Base-by-base conservation (phyloP, 495 filamentous ascomycete genomes). In the Talaromyces thailandensis region DNA sequence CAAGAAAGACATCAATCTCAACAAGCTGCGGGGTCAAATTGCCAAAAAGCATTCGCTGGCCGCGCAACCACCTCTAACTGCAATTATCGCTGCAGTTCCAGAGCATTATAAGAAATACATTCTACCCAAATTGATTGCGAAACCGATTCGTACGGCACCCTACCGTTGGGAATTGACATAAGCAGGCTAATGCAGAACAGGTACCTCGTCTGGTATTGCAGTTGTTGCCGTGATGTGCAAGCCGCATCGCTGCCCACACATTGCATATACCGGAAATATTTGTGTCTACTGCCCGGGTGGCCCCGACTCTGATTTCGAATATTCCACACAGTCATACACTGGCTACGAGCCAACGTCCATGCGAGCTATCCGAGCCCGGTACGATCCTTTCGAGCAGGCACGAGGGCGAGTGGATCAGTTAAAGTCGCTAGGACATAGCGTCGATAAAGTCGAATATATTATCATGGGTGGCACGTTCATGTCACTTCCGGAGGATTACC, bases 101-200 rank as follows among this genome's bases (percentile, higher is more conserved):
- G 95, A 98, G 69, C 92, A 98, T 75, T 96, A 97, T 78, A 98
- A 98, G 80, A 98, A 97, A 80, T 97, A 98, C 70, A 96, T 98
- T 64, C 76, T 97, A 51, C 95, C 93, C 24, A 93, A 94, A 74
- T 77, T 98, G 58, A 89, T 98, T 64, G 93, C 95, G 9, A 98
- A 98, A 74, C 94, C 94, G 3, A 98, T 98, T 65, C 81, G 94
- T 88, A 86, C 66, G 84, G 71, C 55, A 7, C 9, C 31, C 40
- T 28, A 11, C 32, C 24, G 14, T 6, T 29, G 4, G 9, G 4
- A 26, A 28, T 28, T 9, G 25, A 24, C 8, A 31, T 59, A 12
- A 28, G 8, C 51, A 69, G 26, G 52, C 70, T 73, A 61, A 74
- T 52, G 24, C 29, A 7, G 58, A 12, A 43, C 64, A 87, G 86